Evolutionary conservation across 371 early-diverging fungal genomes (phyloP).

Genomic region (Mortierella sp.): DNA sequence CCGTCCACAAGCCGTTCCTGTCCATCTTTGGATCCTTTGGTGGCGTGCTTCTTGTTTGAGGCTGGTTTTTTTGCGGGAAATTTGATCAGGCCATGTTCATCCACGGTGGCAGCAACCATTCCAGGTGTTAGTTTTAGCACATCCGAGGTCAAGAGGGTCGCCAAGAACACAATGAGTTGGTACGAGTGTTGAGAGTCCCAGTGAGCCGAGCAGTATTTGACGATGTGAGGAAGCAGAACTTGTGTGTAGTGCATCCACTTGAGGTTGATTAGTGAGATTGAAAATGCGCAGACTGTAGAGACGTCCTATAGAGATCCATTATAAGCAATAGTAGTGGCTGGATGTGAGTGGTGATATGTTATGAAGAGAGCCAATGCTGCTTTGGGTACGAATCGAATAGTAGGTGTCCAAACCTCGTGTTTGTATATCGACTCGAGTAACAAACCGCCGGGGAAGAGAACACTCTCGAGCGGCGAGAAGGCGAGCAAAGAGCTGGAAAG

Average conservation of each 20-base stretch:
- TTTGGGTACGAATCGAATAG: background rate
- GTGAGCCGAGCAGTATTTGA: slow-evolving; percentile 62
- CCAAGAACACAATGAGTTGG: slow-evolving; percentile 66
- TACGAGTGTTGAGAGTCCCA: slow-evolving; percentile 51
- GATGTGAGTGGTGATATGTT: too few relatives aligned
- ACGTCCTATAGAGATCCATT: slow-evolving; percentile 62
- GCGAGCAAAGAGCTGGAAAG: slow-evolving; percentile 59
- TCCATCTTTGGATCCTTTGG: slow-evolving; percentile 10
- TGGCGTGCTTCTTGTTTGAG: slow-evolving; percentile 19
- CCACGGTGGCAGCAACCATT: slow-evolving; percentile 62
- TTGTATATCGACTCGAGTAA: slow-evolving; percentile 68
- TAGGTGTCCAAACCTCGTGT: slow-evolving; percentile 40
- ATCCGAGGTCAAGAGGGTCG: slow-evolving; percentile 61
- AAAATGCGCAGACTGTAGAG: slow-evolving; percentile 69
- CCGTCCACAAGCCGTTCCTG: slow-evolving; percentile 51
- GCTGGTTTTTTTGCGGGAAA: slow-evolving; percentile 54
- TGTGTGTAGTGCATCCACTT: slow-evolving; percentile 76
- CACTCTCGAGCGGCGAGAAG: slow-evolving; percentile 67
- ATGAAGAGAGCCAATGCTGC: too few relatives aligned
- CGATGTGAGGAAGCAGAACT: slow-evolving; percentile 74
- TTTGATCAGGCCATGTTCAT: slow-evolving; percentile 65
- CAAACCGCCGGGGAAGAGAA: slow-evolving; percentile 68
- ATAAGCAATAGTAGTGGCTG: too few relatives aligned
- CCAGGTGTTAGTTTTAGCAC: slow-evolving; percentile 58
- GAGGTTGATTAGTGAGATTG: slow-evolving; percentile 69